Conservation (phyloP, 768 basidiomycete species). For the Boletales sp. region DNA sequence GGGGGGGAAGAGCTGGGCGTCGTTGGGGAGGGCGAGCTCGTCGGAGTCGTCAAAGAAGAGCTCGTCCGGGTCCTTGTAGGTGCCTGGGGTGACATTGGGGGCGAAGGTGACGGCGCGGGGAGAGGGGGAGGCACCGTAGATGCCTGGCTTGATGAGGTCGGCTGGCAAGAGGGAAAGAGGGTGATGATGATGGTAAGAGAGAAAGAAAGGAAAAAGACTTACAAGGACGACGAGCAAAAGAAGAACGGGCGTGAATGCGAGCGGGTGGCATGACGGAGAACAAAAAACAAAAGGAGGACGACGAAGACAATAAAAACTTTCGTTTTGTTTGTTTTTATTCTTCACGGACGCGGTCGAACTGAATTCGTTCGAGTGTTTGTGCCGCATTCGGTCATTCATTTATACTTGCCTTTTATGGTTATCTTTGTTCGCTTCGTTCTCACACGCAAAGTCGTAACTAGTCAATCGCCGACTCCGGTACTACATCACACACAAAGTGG, state of each 20-base stretch:
- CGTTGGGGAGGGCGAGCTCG: constrained; percentile 29
- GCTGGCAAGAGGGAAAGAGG: constrained; percentile 15
- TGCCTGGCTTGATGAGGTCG: constrained; percentile 47
- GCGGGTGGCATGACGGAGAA: constrained; percentile 20
- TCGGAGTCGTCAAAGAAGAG: constrained; percentile 18
- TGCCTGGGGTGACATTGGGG: constrained; percentile 56
- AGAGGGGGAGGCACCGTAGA: constrained; percentile 44
- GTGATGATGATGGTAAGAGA: background rate
- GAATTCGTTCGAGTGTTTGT: too few relatives aligned
- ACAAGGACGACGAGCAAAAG: constrained; percentile 38
- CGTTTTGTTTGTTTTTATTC: constrained; percentile 22
- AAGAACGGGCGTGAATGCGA: constrained; percentile 22
- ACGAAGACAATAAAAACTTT: constrained; percentile 10
- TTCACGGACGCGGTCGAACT: too few relatives aligned
- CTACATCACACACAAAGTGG: too few relatives aligned
- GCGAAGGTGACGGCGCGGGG: constrained; percentile 59
- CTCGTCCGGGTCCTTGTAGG: constrained; percentile 40
- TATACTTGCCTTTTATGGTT: too few relatives aligned
- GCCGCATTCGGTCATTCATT: too few relatives aligned
- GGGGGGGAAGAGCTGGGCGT: constrained; percentile 52
- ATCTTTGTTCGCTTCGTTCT: too few relatives aligned
- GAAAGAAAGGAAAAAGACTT: background rate
- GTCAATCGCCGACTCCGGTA: too few relatives aligned
- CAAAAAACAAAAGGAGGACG: constrained; percentile 25
- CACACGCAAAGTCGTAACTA: too few relatives aligned